Conservation (phyloP, 768 basidiomycete genomes). For the Amanita fuliginea region DNA sequence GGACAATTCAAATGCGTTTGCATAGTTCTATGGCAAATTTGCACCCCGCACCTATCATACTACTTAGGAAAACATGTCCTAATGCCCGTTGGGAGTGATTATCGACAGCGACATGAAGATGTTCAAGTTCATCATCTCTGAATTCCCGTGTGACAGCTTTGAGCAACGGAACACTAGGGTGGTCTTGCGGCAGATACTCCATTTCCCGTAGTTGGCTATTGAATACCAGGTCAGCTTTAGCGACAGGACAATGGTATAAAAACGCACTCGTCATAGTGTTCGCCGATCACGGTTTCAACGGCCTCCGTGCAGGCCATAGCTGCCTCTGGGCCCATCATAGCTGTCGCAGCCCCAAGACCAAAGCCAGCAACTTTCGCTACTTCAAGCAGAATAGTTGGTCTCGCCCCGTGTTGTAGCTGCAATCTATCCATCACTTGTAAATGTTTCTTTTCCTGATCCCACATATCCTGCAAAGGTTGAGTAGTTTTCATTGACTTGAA, state of each 20-base stretch:
- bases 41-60: constrained; percentile 77
- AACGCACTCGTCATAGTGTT: constrained; percentile 93
- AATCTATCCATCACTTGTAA: constrained; percentile 77
- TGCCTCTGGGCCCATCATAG: constrained; percentile 81
- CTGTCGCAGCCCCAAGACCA: constrained; percentile 76
- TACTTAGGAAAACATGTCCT: constrained; percentile 82
- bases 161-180: constrained; percentile 72
- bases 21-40: constrained; percentile 85
- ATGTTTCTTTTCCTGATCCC: constrained; percentile 94
- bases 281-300: constrained; percentile 94
- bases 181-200: constrained; percentile 46
- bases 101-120: constrained; percentile 84
- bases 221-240: constrained; percentile 5
- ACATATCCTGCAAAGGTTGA: constrained; percentile 66
- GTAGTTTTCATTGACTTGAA: neutral
- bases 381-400: constrained; percentile 77
- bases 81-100: constrained; percentile 85
- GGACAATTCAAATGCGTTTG: constrained; percentile 51
- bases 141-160: constrained; percentile 70
- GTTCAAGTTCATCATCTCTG: constrained; percentile 90
- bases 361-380: constrained; percentile 84
- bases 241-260: constrained; percentile 9
- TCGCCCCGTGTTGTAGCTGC: constrained; percentile 69
- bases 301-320: constrained; percentile 99
- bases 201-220: constrained; percentile 75